phyloP scores from a whole-genome alignment of 768 basidiomycete genomes.

The Daedaleopsis nitida region DNA sequence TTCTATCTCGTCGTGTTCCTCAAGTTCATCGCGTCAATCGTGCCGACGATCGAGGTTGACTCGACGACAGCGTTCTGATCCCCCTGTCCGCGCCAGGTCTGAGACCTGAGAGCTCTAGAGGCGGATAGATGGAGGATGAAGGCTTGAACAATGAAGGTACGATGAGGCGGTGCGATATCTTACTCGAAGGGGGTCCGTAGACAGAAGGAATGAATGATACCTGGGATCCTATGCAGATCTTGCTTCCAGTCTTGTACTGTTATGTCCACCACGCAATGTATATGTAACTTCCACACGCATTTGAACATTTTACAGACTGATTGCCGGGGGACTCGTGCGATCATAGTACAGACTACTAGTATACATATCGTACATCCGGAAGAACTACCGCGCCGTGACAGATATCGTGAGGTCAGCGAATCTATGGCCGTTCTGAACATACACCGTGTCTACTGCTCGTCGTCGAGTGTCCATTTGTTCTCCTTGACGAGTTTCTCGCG shows the following conservation, averaged over 20 bases:
- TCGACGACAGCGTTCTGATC: slow-evolving; percentile 65
- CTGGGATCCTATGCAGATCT: slow-evolving; percentile 23
- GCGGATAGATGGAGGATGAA: background rate
- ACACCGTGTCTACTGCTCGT: slow-evolving; percentile 17
- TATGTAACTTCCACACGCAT: slow-evolving; percentile 6
- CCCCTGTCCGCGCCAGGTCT: background rate
- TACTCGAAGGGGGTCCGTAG: background rate
- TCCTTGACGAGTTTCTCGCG: slow-evolving; percentile 80
- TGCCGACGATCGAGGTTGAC: slow-evolving; percentile 98
- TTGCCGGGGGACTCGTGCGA: background rate
- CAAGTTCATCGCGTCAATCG: slow-evolving; percentile 98
- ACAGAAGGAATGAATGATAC: slow-evolving; percentile 17
- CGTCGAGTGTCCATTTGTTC: slow-evolving; percentile 74
- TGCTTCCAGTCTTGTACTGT: slow-evolving; percentile 22
- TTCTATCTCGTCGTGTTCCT: slow-evolving; percentile 98
- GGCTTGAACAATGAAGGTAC: background rate
- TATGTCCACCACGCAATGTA: slow-evolving; percentile 24
- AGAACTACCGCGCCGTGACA: background rate
- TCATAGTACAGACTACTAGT: background rate
- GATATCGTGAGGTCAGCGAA: background rate
- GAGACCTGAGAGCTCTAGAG: background rate
- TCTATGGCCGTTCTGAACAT: background rate
- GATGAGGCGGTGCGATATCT: background rate
- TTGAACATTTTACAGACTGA: background rate
- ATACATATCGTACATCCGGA: background rate